Base-by-base conservation (phyloP, 345 rosid species). In the Salix purpurea region DNA sequence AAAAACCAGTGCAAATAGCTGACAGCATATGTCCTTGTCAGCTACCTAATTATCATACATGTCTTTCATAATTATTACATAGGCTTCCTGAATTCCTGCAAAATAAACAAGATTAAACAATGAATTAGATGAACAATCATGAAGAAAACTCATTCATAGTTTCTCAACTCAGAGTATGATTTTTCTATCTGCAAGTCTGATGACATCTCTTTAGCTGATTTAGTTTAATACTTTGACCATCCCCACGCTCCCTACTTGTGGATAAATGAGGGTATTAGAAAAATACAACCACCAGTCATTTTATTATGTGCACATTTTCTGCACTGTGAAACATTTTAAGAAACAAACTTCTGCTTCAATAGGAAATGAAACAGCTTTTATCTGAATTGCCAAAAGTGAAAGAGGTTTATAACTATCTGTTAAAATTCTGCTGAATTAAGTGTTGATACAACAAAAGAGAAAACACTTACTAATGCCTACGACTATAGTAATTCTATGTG, bases 21-120 rank as follows among this genome's bases (percentile, higher is more conserved):
- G 61, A 34, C 65, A 32, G 73, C 65, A 66, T 69, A 60, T 74
- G 13, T 61, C 48, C 30, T 71, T 37, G 54, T 50, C 76, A 67
- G 81, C 76, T 74, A 26, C 61, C 81, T 81, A 65, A 75, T 85
- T 79, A 77, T 73, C 23, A 56, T 67, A 42, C 79, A 54, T 1
- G 13, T 75, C 70, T 79, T 75, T 74, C 56, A 70, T 72, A 12
- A 44, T 40, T 62, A 50, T 79, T 65, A 37, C 21, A 23, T 52
- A 46, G 70, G 78, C 79, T 66, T 75, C 71, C 65, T 71, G 71
- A 76, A 74, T 79, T 74, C 83, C 89, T 84, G 87, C 70, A 84
- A 66, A 14, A 58, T 42, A 66, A 66, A 16, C 39, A 36, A 36
- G 54, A 23, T 11, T 0, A 74, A 65, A 34, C n/a, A n/a, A 62